Base-by-base conservation (phyloP, 2,329 filamentous ascomycete species). In the Ascochyta fabae region DNA sequence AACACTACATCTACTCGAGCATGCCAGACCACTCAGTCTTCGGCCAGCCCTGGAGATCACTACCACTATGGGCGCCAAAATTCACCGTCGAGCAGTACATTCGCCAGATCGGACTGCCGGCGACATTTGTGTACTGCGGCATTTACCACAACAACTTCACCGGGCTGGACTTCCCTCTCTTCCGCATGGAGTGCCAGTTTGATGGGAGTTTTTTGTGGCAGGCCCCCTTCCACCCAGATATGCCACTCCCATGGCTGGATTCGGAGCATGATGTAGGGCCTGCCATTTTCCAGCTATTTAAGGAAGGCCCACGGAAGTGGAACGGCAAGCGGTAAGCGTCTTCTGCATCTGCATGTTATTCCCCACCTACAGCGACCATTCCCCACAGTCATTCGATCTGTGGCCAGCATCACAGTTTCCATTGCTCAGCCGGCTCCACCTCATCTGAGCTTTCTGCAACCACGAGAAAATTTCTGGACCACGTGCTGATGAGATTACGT, bases 111-210 rank as follows among this genome's bases (percentile, higher is more conserved):
- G 88, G 88, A 9, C 82, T 97, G 10, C 91, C 91, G 0, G 88
- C 93, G 1, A 98, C 94, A 0, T 98, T 96, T 75, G 88, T 97
- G 62, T 97, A 97, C 77, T 92, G 93, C 9, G 95, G 94, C 56
- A 97, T 97, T 68, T 99, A 98, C 82, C 96, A 98, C 82, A 98
- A 98, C 78, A 98, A 99, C 75, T 99, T 98, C 78, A 98, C 94
- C 27, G 95, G 91, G 42, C 83, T 97, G 29, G 87, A 87, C 1
- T 98, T 96, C 71, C 95, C 95, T 1, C 83, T 98, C 4, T 98
- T 98, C 79, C 95, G 93, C 78, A 96, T 97, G 90, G 92, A 96
- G 61, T 80, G 96, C 42, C 88, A 92, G 75, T 76, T 82, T 1
- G 92, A 97, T 67, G 92, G 91, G 16, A 92, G 90, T 49, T 97